Evolutionary conservation across 2,329 filamentous ascomycete species (phyloP), one percentile per base, ranked within the genome.

Genomic region (Hymenoscyphus repandus): DNA sequence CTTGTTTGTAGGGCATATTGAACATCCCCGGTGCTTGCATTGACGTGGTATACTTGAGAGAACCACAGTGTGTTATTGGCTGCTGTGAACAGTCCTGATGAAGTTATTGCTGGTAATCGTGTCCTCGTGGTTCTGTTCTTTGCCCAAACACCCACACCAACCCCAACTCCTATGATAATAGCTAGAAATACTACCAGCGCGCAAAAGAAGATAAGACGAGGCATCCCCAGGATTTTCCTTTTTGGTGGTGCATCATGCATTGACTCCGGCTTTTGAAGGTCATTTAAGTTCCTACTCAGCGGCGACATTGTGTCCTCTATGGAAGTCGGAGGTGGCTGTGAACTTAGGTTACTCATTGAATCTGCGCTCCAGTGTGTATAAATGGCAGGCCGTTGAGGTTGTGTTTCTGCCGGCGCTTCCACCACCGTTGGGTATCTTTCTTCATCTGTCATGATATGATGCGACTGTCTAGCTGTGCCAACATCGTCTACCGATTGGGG

Each of bases 401-500:
- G 20, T 22, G 33, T 32, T 12, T 11, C 20, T 17, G 20, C 13
- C 20, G 43, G 13, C 20, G 40, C 36, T 43, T 46, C 43, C 15
- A 53, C 45, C 5, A 47, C 42, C 6, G 42, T 50, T 2, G 46
- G 51, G 20, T 53, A 53, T 46, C 51, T 42, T 31, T 53, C 47
- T 33, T 49, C 46, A 30, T 53, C 51, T 12, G 33, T 45, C 51
- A 53, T 53, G 12, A 47, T 34, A 45, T 50, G 31, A 7, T 18
- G 12, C 30, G 10, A 15, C 12, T 45, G 27, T 12, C 2, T 11
- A 27, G 37, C 17, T 7, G 37, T 6, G 10, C 30, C 22, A 15
- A 45, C n/a, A 10, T 45, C 43, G n/a, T 32, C 36, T 15, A 45
- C 20, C 20, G 43, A 45, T 22, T 36, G 30, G 33, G 31, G 43